Evolutionary conservation across 257 asterid genomes (phyloP).

Genomic region (Solanum gandarillasii): DNA sequence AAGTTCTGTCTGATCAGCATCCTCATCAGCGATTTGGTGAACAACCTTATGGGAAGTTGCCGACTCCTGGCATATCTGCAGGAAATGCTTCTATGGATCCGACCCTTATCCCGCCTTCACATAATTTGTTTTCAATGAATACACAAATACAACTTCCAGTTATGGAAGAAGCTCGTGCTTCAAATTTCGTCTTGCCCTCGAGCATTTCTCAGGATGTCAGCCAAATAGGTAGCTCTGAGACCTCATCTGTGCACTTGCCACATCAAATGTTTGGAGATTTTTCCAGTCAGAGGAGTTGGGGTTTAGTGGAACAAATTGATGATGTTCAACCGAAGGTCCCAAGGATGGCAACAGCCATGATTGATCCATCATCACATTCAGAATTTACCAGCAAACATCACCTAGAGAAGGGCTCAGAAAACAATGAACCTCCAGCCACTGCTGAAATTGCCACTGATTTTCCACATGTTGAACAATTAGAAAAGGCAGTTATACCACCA

Average conservation of each 20-base stretch:
- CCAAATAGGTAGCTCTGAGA: slow-evolving; percentile 31
- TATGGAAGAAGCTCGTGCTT: slow-evolving; percentile 27
- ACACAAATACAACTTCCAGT: slow-evolving; percentile 32
- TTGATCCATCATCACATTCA: slow-evolving; percentile 13
- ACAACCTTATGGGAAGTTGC: slow-evolving; percentile 37
- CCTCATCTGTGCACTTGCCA: slow-evolving; percentile 35
- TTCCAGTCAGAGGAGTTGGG: slow-evolving; percentile 28
- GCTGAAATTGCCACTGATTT: slow-evolving; percentile 14
- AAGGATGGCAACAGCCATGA: slow-evolving; percentile 6
- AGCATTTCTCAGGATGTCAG: slow-evolving; percentile 33
- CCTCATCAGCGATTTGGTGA: slow-evolving; percentile 46
- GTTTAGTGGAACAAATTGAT: slow-evolving; percentile 31
- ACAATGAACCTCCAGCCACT: slow-evolving; percentile 18
- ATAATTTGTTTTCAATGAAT: slow-evolving; percentile 35
- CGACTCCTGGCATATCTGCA: slow-evolving; percentile 31
- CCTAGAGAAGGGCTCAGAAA: slow-evolving; percentile 17
- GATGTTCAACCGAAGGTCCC: slow-evolving; percentile 16
- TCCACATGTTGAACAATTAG: slow-evolving; percentile 19
- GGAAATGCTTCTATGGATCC: slow-evolving; percentile 47
- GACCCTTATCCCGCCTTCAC: slow-evolving; percentile 36
- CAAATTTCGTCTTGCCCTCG: slow-evolving; percentile 28
- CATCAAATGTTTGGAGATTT: slow-evolving; percentile 33
- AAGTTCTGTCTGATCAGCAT: slow-evolving; percentile 52
- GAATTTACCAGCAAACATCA: slow-evolving; percentile 12
- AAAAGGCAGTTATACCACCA: slow-evolving; percentile 19